Conservation (phyloP, 2,329 filamentous ascomycete genomes). For the Penicillium digitatum region DNA sequence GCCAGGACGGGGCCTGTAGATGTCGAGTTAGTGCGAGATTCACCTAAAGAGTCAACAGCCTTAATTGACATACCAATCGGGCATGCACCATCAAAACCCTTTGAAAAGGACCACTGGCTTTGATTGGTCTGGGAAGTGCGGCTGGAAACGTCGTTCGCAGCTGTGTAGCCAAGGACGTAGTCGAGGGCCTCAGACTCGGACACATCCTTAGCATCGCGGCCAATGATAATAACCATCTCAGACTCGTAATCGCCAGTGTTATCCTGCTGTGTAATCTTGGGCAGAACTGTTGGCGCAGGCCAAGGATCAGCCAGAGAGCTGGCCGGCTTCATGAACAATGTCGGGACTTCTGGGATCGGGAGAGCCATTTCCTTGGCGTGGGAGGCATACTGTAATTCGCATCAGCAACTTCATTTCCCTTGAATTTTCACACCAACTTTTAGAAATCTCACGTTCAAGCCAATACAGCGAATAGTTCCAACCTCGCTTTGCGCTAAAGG, state of each 20-base stretch:
- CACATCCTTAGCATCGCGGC: constrained; percentile 53
- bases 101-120: constrained; percentile 57
- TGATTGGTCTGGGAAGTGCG: constrained; percentile 54
- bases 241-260: constrained; percentile 58
- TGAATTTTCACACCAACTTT: background rate
- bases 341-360: constrained; percentile 52
- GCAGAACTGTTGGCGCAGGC: constrained; percentile 49
- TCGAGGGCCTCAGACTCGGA: constrained; percentile 54
- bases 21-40: background rate
- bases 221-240: constrained; percentile 57
- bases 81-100: constrained; percentile 56
- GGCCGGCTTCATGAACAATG: constrained; percentile 57
- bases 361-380: constrained; percentile 53
- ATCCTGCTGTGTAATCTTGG: constrained; percentile 51
- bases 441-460: constrained; percentile 48
- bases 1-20: constrained; percentile 50
- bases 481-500: constrained; percentile 49
- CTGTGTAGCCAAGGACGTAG: constrained; percentile 62
- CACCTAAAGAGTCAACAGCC: background rate
- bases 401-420: background rate
- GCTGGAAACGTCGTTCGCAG: constrained; percentile 61
- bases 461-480: constrained; percentile 58
- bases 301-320: constrained; percentile 55
- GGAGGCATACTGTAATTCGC: constrained; percentile 41
- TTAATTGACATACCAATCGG: constrained; percentile 43